Base-by-base conservation (phyloP, 2,329 filamentous ascomycete genomes). In the Ophiosphaerella herpotricha region DNA sequence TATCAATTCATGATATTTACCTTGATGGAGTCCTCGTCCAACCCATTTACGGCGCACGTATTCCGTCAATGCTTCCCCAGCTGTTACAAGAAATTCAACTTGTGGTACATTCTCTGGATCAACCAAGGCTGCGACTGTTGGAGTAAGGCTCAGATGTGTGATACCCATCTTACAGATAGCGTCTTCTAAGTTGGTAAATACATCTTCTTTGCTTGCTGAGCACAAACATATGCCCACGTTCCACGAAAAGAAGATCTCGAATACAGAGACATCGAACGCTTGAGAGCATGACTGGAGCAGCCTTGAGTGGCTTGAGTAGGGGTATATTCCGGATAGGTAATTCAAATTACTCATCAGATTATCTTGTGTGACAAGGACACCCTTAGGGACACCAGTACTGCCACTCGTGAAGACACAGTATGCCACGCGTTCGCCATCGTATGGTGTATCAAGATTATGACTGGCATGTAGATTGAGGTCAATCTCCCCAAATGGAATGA, bases 181-280 rank as follows among this genome's bases (percentile, higher is more conserved):
- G 16, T 75, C 70, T 67, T 91, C 89, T 7, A 95, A 76, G 60
- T 95, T 85, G 34, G 79, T 79, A 61, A 93, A 90, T 0, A 95
- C 74, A 1, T 84, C 81, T 60, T 94, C 88, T 58, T 92, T 91
- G 0, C 79, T 82, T 0, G 85, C 87, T 2, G 88, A 84, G 65
- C 89, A 96, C 11, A 96, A 77, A 52, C 87, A 88, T 77, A 93
- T 90, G 4, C 90, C 90, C 31, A 81, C 80, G 39, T 83, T 82
- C 88, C 91, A 95, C 0, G 90, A 79, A 61, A 90, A 95, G 68
- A 96, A 93, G 12, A 95, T 92, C 64, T 96, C 91, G 66, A 95
- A 95, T 0, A 95, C 88, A 0, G 90, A 95, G 2, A 95, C 82
- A 64, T 95, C 90, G 65, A 95, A 96, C 0, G 87, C 88, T 64